Evolutionary conservation across 192 early-diverging fungal species (phyloP).

Genomic region (Phycomyces nitens): DNA sequence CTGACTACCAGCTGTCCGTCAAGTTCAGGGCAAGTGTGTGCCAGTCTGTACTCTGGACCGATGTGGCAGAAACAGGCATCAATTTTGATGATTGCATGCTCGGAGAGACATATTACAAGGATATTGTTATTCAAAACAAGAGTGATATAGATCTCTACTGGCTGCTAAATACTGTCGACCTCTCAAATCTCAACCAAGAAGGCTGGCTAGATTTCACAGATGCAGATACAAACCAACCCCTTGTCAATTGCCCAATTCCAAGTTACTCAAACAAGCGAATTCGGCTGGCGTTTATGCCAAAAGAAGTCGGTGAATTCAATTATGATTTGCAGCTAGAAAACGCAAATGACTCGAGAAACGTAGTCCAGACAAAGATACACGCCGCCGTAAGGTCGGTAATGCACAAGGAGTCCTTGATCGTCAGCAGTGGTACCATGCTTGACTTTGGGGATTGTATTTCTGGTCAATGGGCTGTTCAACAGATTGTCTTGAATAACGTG

Average conservation of each 20-base stretch:
- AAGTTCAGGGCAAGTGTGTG: slow-evolving; percentile 86
- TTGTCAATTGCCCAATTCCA: slow-evolving; percentile 56
- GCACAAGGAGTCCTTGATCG: slow-evolving; percentile 68
- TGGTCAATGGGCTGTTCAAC: slow-evolving; percentile 81
- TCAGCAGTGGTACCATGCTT: slow-evolving; percentile 68
- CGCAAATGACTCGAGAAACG: slow-evolving; percentile 80
- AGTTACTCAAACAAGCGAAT: slow-evolving; percentile 69
- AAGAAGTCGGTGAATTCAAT: slow-evolving; percentile 84
- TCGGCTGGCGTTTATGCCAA: slow-evolving; percentile 81
- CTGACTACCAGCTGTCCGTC: slow-evolving; percentile 58
- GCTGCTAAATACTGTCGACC: slow-evolving; percentile 70
- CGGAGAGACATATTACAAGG: slow-evolving; percentile 85
- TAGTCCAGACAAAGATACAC: slow-evolving; percentile 74
- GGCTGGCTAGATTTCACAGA: slow-evolving; percentile 73
- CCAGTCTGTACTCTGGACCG: slow-evolving; percentile 86
- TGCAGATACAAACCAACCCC: slow-evolving; percentile 59
- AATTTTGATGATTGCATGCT: slow-evolving; percentile 93
- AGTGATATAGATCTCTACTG: slow-evolving; percentile 92
- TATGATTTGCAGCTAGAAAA: slow-evolving; percentile 91
- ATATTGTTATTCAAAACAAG: slow-evolving; percentile 85
- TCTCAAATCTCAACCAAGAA: slow-evolving; percentile 51
- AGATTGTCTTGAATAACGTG: slow-evolving; percentile 78
- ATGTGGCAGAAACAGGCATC: slow-evolving; percentile 88
- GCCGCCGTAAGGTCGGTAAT: slow-evolving; percentile 73
- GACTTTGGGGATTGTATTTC: slow-evolving; percentile 95